Conservation (phyloP, 331 rosid species). For the Pyracantha coccinea region DNA sequence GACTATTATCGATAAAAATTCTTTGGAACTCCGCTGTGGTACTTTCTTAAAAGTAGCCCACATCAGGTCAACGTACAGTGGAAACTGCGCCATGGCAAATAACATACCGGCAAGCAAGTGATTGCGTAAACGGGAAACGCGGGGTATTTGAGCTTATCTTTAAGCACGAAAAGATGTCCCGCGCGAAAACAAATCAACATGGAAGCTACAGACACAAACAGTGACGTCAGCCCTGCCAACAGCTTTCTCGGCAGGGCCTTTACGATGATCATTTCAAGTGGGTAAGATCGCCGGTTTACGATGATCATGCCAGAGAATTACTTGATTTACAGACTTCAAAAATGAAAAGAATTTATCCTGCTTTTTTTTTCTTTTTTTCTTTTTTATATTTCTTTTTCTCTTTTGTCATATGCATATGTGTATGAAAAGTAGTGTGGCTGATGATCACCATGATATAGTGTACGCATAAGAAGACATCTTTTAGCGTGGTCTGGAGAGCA, state of each 20-base stretch:
- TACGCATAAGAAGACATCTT: slow-evolving; percentile 11
- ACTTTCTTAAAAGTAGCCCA: neutral
- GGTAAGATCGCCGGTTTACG: too few relatives aligned
- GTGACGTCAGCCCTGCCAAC: slow-evolving; percentile 23
- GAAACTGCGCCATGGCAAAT: slow-evolving; percentile 29
- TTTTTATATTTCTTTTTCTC: too few relatives aligned
- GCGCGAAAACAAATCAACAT: slow-evolving; percentile 36
- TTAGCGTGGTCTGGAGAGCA: slow-evolving; percentile 26
- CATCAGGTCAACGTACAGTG: slow-evolving; percentile 24
- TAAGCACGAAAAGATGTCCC: slow-evolving; percentile 31
- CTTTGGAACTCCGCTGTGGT: too few relatives aligned
- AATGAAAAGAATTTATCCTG: too few relatives aligned
- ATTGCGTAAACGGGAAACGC: slow-evolving; percentile 26
- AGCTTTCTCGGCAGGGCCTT: slow-evolving; percentile 24
- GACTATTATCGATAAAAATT: too few relatives aligned
- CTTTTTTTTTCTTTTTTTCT: too few relatives aligned
- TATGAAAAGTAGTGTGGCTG: neutral
- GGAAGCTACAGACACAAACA: slow-evolving; percentile 31
- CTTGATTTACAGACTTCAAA: too few relatives aligned
- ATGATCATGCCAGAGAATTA: too few relatives aligned
- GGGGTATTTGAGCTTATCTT: slow-evolving; percentile 16
- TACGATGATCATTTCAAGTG: too few relatives aligned
- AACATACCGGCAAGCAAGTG: slow-evolving; percentile 27
- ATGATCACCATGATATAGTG: neutral
- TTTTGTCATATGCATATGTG: too few relatives aligned